These are phyloP conservation scores for Crithidia brevicula DNA, from an alignment of 208 protist genomes.

Conservation along the genomic window DNA sequence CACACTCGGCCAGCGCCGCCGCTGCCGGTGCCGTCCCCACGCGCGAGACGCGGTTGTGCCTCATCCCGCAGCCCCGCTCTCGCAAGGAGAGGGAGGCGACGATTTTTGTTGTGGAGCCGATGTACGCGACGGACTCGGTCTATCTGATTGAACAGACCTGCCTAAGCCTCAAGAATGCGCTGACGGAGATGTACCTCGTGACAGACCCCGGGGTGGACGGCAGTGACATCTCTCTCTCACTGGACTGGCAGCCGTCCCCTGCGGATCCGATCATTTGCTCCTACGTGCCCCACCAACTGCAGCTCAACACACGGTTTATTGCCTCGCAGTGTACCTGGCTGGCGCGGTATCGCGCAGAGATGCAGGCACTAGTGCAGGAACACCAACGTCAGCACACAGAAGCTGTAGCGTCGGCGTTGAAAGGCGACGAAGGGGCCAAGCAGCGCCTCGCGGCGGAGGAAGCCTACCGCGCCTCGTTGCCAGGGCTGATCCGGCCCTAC, in stretches of 20 bases:
- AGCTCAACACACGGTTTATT: slow-evolving; percentile 49
- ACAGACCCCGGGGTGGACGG: slow-evolving; percentile 42
- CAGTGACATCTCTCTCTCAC: slow-evolving; percentile 39
- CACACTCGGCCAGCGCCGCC: not conserved
- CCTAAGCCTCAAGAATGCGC: slow-evolving; percentile 57
- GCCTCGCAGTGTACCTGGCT: slow-evolving; percentile 51
- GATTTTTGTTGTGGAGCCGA: slow-evolving; percentile 63
- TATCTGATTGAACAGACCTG: slow-evolving; percentile 76
- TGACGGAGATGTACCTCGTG: slow-evolving; percentile 72
- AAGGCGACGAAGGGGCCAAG: slow-evolving; percentile 24
- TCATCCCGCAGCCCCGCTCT: slow-evolving; percentile 56
- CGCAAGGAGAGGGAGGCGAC: slow-evolving; percentile 50
- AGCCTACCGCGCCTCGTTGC: slow-evolving; percentile 9
- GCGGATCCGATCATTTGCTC: slow-evolving; percentile 53
- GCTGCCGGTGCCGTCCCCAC: not conserved
- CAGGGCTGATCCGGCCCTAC: slow-evolving; percentile 18
- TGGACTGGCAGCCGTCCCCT: slow-evolving; percentile 61
- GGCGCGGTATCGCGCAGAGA: slow-evolving; percentile 55
- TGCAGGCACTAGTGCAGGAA: slow-evolving; percentile 49
- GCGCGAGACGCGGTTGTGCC: slow-evolving; percentile 62
- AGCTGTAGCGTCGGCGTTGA: slow-evolving; percentile 16
- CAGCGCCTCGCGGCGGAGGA: slow-evolving; percentile 13
- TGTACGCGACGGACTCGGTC: slow-evolving; percentile 60
- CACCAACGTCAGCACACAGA: slow-evolving; percentile 18
- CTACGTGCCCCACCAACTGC: slow-evolving; percentile 31